These are phyloP conservation scores for Russula olivacea DNA, from an alignment of 768 basidiomycete genomes.

Conservation along the genomic window DNA sequence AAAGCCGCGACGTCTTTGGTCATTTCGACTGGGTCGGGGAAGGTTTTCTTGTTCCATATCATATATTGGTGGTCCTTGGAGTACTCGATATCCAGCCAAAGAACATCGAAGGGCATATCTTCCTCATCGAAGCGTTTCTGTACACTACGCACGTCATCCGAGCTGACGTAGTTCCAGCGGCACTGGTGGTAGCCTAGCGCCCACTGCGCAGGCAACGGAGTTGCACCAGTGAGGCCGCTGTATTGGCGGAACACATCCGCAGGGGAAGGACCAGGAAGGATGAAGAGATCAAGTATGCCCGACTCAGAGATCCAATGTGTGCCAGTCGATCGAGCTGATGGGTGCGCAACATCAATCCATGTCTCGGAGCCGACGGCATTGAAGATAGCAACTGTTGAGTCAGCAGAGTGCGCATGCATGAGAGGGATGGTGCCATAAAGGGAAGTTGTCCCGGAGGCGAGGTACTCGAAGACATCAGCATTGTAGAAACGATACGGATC, in stretches of 20 bases:
- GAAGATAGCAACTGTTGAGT: slow-evolving; percentile 87
- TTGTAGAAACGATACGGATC: slow-evolving; percentile 97
- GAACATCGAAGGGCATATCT: slow-evolving; percentile 91
- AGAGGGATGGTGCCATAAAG: slow-evolving; percentile 91
- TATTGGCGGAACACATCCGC: slow-evolving; percentile 82
- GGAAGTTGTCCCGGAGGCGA: slow-evolving; percentile 68
- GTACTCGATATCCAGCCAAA: slow-evolving; percentile 98
- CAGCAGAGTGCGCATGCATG: slow-evolving; percentile 86
- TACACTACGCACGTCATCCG: slow-evolving; percentile 79
- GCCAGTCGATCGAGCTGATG: slow-evolving; percentile 59
- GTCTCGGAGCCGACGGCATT: slow-evolving; percentile 86
- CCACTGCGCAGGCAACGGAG: slow-evolving; percentile 86
- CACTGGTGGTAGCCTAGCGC: slow-evolving; percentile 95
- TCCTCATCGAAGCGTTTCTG: slow-evolving; percentile 88
- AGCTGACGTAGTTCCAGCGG: slow-evolving; percentile 95
- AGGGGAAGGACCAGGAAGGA: slow-evolving; percentile 88
- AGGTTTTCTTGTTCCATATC: slow-evolving; percentile 88
- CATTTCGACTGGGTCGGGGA: slow-evolving; percentile 96
- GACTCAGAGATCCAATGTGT: slow-evolving; percentile 99
- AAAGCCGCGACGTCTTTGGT: slow-evolving; percentile 77
- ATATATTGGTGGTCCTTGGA: slow-evolving; percentile 93
- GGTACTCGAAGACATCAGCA: slow-evolving; percentile 93
- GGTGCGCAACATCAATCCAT: slow-evolving; percentile 86
- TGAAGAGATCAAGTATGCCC: slow-evolving; percentile 89
- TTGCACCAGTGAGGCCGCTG: slow-evolving; percentile 73